Evolutionary conservation across 225 moss, liverwort and hornwort species (phyloP), one percentile per base, ranked within the genome.

Genomic region (Climacium dendroides): DNA sequence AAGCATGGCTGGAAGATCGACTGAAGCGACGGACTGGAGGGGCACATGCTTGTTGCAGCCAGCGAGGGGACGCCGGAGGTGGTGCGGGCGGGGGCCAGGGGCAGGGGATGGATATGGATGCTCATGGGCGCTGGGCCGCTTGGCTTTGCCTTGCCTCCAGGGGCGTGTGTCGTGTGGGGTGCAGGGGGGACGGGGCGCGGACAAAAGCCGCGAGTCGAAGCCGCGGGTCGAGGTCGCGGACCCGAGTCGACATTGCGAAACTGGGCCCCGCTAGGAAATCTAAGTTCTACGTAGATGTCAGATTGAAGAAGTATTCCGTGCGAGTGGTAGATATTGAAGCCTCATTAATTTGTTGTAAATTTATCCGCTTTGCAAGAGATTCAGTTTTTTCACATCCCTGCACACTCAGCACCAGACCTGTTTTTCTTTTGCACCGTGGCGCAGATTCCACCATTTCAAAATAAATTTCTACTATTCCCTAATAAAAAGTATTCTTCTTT

Each of bases 11-110:
- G 85, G 18, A 85, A 66, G 78, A 78, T 41, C 85, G 55, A 55
- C 55, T 52, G 67, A 53, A 76, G 52, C 74, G 74, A 74, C 85
- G 57, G 47, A 32, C 11, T 26, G 23, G 74, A 74, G 72, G 80
- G 73, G 18, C 34, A 73, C 64, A 72, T 65, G 79, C 74, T 79
- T 28, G 70, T 65, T 84, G 87, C 64, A 13, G 52, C 63, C 48
- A 66, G 24, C 90, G 84, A 90, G 90, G 84, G 87, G 90, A 84
- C 87, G 84, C 83, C 10, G 78, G 82, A 54, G 54, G 37, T 47
- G 32, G 25, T 79, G 67, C 66, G 3, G 55, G 86, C 79, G 43
- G 86, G 55, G 86, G 60, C 80, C 10, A 47, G 63, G 79, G 58
- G 78, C 55, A 19, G 45, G 57, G 67, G 34, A 47, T 30, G 25